A percentile compares a stretch with the other conserved stretches of the same genome.
These are phyloP conservation scores for Grifola frondosa DNA, from an alignment of 1,284 basidiomycete species.

Conservation along the genomic window DNA sequence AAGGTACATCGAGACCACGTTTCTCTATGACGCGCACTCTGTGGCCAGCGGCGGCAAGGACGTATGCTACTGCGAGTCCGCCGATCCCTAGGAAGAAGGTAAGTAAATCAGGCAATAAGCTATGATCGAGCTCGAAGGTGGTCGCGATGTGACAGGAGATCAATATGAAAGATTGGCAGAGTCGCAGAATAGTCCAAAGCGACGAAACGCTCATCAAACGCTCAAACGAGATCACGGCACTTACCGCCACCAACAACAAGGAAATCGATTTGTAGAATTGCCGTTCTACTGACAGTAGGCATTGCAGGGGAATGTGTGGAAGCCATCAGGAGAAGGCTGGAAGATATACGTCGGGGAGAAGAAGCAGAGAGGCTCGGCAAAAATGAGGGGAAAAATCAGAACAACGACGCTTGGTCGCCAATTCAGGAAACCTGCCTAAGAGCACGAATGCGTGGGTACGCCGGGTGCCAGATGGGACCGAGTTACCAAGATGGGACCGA, in stretches of 20 bases:
- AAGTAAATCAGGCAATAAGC: not conserved
- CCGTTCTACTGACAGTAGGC: slow-evolving; percentile 13
- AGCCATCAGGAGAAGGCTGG: slow-evolving; percentile 3
- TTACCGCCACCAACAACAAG: slow-evolving; percentile 26
- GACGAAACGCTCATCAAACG: too few species aligned
- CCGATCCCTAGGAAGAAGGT: slow-evolving; percentile 24
- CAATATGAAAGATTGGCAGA: not conserved
- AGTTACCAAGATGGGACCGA: too few species aligned
- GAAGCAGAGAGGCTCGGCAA: not conserved
- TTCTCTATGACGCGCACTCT: slow-evolving; percentile 50
- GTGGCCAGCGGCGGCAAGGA: slow-evolving; percentile 49
- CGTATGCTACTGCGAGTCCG: slow-evolving; percentile 52
- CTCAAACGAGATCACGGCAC: slow-evolving; percentile 1
- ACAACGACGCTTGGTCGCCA: too few species aligned
- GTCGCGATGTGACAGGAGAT: slow-evolving; percentile 1
- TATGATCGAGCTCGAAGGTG: slow-evolving; percentile 2
- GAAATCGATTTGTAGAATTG: slow-evolving; percentile 20
- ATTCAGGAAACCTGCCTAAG: too few species aligned
- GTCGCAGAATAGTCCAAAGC: too few species aligned
- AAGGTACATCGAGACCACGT: slow-evolving; percentile 31
- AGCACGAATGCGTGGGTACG: too few species aligned
- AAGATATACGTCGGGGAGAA: slow-evolving; percentile 1
- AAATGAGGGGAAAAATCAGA: too few species aligned
- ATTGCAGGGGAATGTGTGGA: slow-evolving; percentile 10
- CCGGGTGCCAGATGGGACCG: too few species aligned